Evolutionary conservation across 192 early-diverging fungal genomes (phyloP), one percentile per base, ranked within the genome.

Genomic region (Backusella psychrophila): DNA sequence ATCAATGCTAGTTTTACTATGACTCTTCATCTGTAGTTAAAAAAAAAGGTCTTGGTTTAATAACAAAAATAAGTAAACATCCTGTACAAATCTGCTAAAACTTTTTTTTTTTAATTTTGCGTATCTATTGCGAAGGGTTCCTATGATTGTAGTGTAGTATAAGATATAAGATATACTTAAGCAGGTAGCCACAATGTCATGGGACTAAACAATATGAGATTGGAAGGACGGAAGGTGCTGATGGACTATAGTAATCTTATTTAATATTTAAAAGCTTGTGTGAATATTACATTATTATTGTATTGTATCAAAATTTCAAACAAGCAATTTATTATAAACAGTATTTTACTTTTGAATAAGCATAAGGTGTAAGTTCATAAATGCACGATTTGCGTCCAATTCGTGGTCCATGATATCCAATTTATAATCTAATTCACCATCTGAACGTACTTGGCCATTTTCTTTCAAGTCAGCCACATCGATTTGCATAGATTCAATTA

Each of bases 301-400:
- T 49, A 39, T 39, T 17, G 14, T 15, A 44, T 44, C 42, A 49
- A 49, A 19, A n/a, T 49, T 49, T 49, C 19, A 49, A 49, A 19
- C 5, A 49, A 49, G 46, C 46, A 49, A 49, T 49, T 49, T 49
- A 49, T 49, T 49, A 67, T 35, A 67, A 67, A 67, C 31, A 67
- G 17, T 67, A 36, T 67, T 67, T 69, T 23, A 39, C 34, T 21
- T 63, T 63, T 69, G 68, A 69, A 69, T 41, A 23, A 69, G n/a
- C 68, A 69, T 69, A 23, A 69, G 19, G 23, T 78, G 67, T 31
- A 78, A 44, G 59, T 78, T 78, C 77, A 78, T 78, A 53, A 78
- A 78, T 3, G 71, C 66, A 34, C 41, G 66, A 7, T 66, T 34
- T 17, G 56, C 6, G 9, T 78, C 77, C 65, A 78, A 44, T 39